Conservation (phyloP, 2,329 filamentous ascomycete species). For the Cylindrodendrum hubeiense region DNA sequence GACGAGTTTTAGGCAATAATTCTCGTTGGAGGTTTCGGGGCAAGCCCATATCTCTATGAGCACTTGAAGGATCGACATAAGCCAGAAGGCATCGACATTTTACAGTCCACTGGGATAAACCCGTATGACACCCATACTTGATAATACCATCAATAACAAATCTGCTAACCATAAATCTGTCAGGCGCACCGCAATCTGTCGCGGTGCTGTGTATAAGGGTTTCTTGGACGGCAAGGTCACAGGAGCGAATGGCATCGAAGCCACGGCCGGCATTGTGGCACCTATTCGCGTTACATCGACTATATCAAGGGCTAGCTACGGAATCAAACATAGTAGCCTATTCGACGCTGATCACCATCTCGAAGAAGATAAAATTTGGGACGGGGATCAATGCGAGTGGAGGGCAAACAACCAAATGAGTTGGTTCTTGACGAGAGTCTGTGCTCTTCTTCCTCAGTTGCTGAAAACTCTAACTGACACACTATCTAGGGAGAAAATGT, state of each 20-base stretch:
- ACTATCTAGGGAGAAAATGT: constrained; percentile 2
- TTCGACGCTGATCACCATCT: neutral
- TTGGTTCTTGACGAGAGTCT: constrained; percentile 7
- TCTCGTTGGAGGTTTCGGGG: constrained; percentile 10
- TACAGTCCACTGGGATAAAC: constrained; percentile 6
- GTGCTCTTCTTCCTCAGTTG: neutral
- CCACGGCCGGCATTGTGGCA: neutral
- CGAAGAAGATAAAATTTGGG: constrained; percentile 9
- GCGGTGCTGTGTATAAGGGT: constrained; percentile 15
- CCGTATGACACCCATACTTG: constrained; percentile 6
- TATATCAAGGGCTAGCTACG: constrained; percentile 12
- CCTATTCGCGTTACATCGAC: constrained; percentile 9
- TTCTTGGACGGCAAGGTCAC: constrained; percentile 4
- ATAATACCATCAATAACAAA: neutral
- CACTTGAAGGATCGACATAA: neutral
- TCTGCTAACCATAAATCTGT: neutral
- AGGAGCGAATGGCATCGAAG: neutral
- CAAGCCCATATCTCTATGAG: constrained; percentile 3
- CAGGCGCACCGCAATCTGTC: constrained; percentile 19
- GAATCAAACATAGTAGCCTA: neutral
- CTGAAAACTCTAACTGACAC: neutral
- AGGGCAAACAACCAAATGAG: neutral
- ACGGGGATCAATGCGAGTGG: neutral
- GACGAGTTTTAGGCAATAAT: constrained; percentile 2
- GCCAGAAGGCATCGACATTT: neutral